These are phyloP conservation scores for Chrysoporthe deuterocubensis DNA, from an alignment of 2,329 filamentous ascomycete genomes.

Conservation along the genomic window DNA sequence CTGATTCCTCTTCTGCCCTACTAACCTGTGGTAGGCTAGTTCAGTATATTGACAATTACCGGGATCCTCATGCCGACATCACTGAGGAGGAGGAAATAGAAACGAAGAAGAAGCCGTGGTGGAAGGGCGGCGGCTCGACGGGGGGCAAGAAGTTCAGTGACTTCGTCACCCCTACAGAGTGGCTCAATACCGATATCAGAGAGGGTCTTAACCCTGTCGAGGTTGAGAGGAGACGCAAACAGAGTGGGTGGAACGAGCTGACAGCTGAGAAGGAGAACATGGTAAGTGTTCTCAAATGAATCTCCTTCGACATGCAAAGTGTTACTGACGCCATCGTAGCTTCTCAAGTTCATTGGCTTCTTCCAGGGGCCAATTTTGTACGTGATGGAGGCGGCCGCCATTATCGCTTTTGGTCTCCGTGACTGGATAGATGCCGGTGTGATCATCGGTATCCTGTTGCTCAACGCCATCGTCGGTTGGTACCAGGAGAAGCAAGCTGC, in stretches of 20 bases:
- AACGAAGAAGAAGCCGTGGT: slow-evolving; percentile 39
- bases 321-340: slow-evolving; percentile 31
- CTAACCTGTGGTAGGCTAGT: slow-evolving; percentile 25
- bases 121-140: slow-evolving; percentile 40
- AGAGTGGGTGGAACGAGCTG: slow-evolving; percentile 73
- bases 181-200: slow-evolving; percentile 70
- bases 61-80: slow-evolving; percentile 39
- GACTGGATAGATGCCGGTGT: slow-evolving; percentile 81
- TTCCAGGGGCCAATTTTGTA: slow-evolving; percentile 79
- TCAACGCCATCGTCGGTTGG: slow-evolving; percentile 79
- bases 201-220: slow-evolving; percentile 63
- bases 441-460: slow-evolving; percentile 74
- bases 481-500: slow-evolving; percentile 83
- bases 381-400: slow-evolving; percentile 78
- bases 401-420: slow-evolving; percentile 73
- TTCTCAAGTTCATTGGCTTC: slow-evolving; percentile 75
- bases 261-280: slow-evolving; percentile 76
- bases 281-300: slow-evolving; percentile 28
- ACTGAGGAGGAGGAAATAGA: slow-evolving; percentile 37
- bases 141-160: slow-evolving; percentile 36
- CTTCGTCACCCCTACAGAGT: slow-evolving; percentile 64
- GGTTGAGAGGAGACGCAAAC: slow-evolving; percentile 67
- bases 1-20: background rate
- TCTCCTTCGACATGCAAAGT: background rate
- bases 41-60: slow-evolving; percentile 44